Evolutionary conservation across 108 stramenopile genomes (phyloP).

Genomic region (Nannochloropsis granulata): DNA sequence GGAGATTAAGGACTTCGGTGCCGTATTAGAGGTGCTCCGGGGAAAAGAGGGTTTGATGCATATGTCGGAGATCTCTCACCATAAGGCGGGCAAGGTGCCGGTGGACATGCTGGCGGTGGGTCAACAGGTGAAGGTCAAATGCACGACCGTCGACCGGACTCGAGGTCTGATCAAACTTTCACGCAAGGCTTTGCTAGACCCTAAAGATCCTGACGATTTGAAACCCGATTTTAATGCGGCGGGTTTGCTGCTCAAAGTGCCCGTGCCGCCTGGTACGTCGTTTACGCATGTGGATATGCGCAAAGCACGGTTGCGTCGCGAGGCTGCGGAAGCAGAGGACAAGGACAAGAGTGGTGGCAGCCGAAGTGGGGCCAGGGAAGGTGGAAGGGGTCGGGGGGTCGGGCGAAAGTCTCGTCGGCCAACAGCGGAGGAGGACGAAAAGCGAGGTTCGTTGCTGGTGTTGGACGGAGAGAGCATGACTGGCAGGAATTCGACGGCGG

Average conservation of each 20-base stretch:
- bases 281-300: not conserved
- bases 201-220: not conserved
- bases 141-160: not conserved
- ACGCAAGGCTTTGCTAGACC: not conserved
- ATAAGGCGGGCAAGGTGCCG: not conserved
- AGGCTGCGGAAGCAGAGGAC: not conserved
- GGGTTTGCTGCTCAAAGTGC: not conserved
- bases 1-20: slow-evolving; percentile 69
- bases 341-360: not conserved
- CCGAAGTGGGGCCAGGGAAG: not conserved
- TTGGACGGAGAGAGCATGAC: not conserved
- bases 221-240: not conserved
- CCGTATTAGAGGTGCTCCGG: slow-evolving; percentile 61
- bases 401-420: not conserved
- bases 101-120: not conserved
- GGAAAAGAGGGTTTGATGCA: slow-evolving; percentile 74
- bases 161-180: not conserved
- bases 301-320: not conserved
- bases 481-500: not conserved
- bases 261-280: not conserved
- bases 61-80: slow-evolving; percentile 50
- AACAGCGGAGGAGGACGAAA: not conserved
- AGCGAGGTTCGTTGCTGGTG: not conserved
- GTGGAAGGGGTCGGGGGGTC: not conserved
- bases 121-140: not conserved